These are phyloP conservation scores for Oleoguttula mirabilis DNA, from an alignment of 495 filamentous ascomycete species.

Conservation along the genomic window DNA sequence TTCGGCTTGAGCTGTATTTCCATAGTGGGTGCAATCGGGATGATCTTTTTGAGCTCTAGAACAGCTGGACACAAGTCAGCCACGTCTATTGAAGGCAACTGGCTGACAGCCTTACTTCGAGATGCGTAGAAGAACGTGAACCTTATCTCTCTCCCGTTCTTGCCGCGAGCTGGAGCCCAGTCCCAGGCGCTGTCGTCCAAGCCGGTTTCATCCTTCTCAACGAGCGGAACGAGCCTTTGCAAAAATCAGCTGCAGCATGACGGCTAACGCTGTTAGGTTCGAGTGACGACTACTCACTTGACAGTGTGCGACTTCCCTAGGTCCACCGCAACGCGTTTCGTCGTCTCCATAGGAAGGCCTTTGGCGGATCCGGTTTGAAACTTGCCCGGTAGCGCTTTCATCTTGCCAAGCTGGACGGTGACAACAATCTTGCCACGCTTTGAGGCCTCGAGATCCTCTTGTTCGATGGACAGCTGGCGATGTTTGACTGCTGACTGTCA, in stretches of 20 bases:
- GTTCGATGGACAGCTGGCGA: background rate
- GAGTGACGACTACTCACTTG: too few relatives aligned
- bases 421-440: constrained; percentile 5
- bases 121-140: constrained; percentile 7
- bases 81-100: background rate
- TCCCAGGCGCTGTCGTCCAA: too few relatives aligned
- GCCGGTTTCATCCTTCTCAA: too few relatives aligned
- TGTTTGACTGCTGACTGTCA: too few relatives aligned
- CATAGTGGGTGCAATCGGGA: background rate
- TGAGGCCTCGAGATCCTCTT: background rate
- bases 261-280: background rate
- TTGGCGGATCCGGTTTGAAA: background rate
- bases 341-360: background rate
- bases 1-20: background rate
- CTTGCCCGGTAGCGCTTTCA: background rate
- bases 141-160: background rate
- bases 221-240: too few relatives aligned
- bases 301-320: too few relatives aligned
- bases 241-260: background rate
- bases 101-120: background rate
- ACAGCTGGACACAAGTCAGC: too few relatives aligned
- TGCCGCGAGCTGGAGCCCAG: background rate
- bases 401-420: background rate
- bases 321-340: background rate
- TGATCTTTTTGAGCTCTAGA: too few relatives aligned